Evolutionary conservation across 805 yeast genomes (phyloP).

Genomic region (Starmerella potacharoeniae): DNA sequence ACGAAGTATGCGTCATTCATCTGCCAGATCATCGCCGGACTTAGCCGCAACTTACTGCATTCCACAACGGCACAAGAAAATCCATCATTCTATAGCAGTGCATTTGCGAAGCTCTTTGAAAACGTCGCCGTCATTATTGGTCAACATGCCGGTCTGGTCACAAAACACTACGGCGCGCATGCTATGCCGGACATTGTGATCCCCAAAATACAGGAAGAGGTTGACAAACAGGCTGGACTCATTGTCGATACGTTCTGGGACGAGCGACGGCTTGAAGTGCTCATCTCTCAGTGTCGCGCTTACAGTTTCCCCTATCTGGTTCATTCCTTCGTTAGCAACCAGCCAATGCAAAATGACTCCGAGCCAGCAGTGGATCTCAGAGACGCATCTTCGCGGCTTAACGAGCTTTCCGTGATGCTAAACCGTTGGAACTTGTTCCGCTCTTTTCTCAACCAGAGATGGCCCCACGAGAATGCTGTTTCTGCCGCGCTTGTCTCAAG

Average conservation of each 20-base stretch:
- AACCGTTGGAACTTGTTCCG: constrained; percentile 61
- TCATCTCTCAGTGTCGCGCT: constrained; percentile 42
- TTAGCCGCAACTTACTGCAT: constrained; percentile 53
- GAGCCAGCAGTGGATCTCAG: constrained; percentile 35
- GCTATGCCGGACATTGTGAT: constrained; percentile 49
- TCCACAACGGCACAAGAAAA: constrained; percentile 19
- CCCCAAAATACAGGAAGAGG: constrained; percentile 66
- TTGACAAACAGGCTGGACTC: constrained; percentile 85
- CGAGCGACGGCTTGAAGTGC: constrained; percentile 45
- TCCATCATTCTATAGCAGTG: constrained; percentile 30
- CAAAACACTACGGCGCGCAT: constrained; percentile 53
- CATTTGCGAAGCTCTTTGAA: constrained; percentile 48
- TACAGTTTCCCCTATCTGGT: constrained; percentile 45
- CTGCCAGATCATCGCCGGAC: constrained; percentile 70
- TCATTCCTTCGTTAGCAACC: constrained; percentile 8
- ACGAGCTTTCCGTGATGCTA: constrained; percentile 64
- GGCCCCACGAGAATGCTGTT: constrained; percentile 30
- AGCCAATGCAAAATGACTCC: neutral
- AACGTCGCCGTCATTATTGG: constrained; percentile 72
- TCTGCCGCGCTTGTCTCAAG: constrained; percentile 40
- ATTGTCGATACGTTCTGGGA: constrained; percentile 81
- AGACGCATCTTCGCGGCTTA: constrained; percentile 52
- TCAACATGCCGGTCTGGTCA: constrained; percentile 75
- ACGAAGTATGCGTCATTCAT: constrained; percentile 76
- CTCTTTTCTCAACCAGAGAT: constrained; percentile 57